phyloP scores from a whole-genome alignment of 306 rosid genomes.

The Boehmeria nivea region DNA sequence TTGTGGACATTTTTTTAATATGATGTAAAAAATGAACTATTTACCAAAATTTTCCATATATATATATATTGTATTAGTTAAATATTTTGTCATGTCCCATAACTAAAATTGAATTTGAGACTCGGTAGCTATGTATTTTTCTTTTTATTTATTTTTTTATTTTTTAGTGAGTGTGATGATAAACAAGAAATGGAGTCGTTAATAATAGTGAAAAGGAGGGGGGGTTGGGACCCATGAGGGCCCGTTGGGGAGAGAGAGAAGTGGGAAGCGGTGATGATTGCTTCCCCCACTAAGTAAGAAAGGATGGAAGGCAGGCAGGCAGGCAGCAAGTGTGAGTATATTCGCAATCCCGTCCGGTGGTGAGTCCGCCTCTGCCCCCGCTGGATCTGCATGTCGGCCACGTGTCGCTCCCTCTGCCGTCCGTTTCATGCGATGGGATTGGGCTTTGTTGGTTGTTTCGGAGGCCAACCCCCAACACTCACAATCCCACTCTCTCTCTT shows the following conservation, averaged over 20 bases:
- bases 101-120: too few species aligned
- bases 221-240: neutral
- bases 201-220: too few species aligned
- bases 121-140: too few species aligned
- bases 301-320: neutral
- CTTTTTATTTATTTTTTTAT: too few species aligned
- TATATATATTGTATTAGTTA: too few species aligned
- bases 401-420: constrained; percentile 56
- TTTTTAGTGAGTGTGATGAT: too few species aligned
- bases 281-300: constrained; percentile 44
- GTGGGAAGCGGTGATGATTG: constrained; percentile 46
- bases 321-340: constrained; percentile 25
- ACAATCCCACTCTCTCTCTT: constrained; percentile 17
- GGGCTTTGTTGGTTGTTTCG: constrained; percentile 48
- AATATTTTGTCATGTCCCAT: too few species aligned
- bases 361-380: constrained; percentile 7
- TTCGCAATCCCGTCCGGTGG: constrained; percentile 21
- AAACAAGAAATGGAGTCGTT: too few species aligned
- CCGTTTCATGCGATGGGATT: constrained; percentile 42
- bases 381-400: constrained; percentile 54
- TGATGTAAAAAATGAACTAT: too few species aligned
- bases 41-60: too few species aligned
- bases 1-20: too few species aligned
- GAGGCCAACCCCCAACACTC: constrained; percentile 44
- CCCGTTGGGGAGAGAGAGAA: neutral